Percentiles rank a stretch among this genome's conserved stretches.
Evolutionary conservation across 441 rosid genomes (phyloP).

Genomic region (Pelargonium fulgidum): DNA sequence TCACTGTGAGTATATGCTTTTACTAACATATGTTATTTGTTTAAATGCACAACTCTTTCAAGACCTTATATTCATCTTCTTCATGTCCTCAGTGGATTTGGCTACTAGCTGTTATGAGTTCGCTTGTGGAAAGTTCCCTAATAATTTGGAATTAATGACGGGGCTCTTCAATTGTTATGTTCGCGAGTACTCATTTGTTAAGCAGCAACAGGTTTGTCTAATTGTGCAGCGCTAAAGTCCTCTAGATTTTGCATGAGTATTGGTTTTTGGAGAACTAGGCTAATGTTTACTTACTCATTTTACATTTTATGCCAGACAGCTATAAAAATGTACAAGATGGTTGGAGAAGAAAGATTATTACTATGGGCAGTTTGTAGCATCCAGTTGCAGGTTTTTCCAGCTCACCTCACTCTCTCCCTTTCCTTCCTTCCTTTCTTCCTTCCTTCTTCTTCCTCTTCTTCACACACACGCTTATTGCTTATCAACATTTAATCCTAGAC

Average conservation of each 20-base stretch:
- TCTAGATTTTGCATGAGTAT: conserved; percentile 10
- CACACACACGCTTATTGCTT: neutral
- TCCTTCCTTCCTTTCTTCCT: neutral
- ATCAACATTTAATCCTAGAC: neutral
- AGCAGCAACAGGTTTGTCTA: conserved; percentile 87
- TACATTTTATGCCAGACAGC: conserved; percentile 66
- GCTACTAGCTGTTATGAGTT: conserved; percentile 92
- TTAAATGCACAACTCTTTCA: neutral
- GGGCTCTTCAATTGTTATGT: conserved; percentile 97
- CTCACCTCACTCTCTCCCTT: conserved; percentile 5
- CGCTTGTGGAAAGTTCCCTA: conserved; percentile 71
- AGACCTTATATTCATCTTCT: conserved; percentile 7
- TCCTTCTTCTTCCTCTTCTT: neutral
- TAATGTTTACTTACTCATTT: conserved; percentile 17
- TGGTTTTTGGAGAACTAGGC: conserved; percentile 6
- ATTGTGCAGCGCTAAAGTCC: neutral
- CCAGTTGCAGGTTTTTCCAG: conserved; percentile 77
- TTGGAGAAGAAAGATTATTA: conserved; percentile 88
- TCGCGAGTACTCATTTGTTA: conserved; percentile 89
- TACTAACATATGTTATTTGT: neutral
- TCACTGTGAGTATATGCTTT: conserved; percentile 49
- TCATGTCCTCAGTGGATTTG: conserved; percentile 61
- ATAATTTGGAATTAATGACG: conserved; percentile 86
- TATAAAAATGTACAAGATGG: conserved; percentile 92
- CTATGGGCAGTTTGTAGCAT: conserved; percentile 99